Evolutionary conservation across 257 asterid species (phyloP).

Genomic region (Solanum peruvianum): DNA sequence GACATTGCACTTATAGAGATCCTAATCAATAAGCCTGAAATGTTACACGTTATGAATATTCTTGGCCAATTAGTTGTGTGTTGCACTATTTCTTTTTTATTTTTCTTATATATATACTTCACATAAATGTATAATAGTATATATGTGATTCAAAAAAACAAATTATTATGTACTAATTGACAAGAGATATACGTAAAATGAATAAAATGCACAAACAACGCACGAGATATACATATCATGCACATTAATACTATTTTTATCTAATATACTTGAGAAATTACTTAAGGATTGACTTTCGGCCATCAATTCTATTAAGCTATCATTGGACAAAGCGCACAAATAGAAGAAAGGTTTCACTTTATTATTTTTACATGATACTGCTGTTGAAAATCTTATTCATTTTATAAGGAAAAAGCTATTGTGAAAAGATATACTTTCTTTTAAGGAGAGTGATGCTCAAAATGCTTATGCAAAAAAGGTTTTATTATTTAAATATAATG

Average conservation of each 20-base stretch:
- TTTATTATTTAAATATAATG: too few species aligned
- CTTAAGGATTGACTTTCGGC: background rate
- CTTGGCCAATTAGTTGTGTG: background rate
- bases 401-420: too few species aligned
- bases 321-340: background rate
- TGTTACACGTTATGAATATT: background rate
- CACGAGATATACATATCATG: background rate
- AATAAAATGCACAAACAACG: background rate
- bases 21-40: too few species aligned
- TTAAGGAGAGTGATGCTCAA: too few species aligned
- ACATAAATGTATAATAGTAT: too few species aligned
- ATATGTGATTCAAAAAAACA: background rate
- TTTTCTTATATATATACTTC: too few species aligned
- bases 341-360: background rate
- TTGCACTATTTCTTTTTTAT: background rate
- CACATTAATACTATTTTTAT: too few species aligned
- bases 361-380: too few species aligned
- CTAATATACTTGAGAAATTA: background rate
- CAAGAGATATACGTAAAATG: background rate
- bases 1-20: background rate
- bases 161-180: background rate
- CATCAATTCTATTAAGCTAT: background rate
- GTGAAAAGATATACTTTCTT: too few species aligned
- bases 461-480: too few species aligned
- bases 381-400: too few species aligned